Percentiles rank a stretch among this genome's conserved stretches.
These are phyloP conservation scores for Fusarium penzigii DNA, from an alignment of 2,329 filamentous ascomycete genomes.

Conservation along the genomic window DNA sequence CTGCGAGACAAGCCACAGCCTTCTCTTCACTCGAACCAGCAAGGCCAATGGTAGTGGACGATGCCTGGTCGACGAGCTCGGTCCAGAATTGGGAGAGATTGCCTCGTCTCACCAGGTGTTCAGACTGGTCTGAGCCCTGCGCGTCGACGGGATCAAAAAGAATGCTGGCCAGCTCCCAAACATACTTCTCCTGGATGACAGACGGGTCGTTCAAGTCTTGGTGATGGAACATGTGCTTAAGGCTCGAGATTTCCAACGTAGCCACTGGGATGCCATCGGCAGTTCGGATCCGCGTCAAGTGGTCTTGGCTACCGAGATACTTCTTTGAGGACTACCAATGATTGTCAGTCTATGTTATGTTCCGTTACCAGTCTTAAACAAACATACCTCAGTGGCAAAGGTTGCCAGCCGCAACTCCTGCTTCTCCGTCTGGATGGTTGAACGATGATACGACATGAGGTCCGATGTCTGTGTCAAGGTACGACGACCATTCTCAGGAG, in stretches of 20 bases:
- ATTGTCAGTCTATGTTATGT: conserved; percentile 10
- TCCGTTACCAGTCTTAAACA: no score
- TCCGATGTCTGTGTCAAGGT: conserved; percentile 27
- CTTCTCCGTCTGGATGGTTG: conserved; percentile 60
- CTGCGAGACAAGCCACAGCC: conserved; percentile 77
- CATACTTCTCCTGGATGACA: conserved; percentile 65
- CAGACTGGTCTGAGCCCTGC: conserved; percentile 41
- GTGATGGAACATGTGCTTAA: conserved; percentile 43
- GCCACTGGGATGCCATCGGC: conserved; percentile 63
- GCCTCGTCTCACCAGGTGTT: conserved; percentile 53
- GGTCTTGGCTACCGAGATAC: conserved; percentile 56
- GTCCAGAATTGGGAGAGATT: conserved; percentile 69
- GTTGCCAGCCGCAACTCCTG: conserved; percentile 67
- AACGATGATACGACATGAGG: conserved; percentile 36
- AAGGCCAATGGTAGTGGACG: conserved; percentile 55
- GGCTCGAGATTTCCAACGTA: conserved; percentile 40
- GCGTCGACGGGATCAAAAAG: conserved; percentile 72
- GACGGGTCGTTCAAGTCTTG: conserved; percentile 45
- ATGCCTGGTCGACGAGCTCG: conserved; percentile 62
- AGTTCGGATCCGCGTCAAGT: conserved; percentile 53
- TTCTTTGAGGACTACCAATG: conserved; percentile 53
- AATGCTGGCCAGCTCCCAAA: conserved; percentile 86
- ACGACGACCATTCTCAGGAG: conserved; percentile 42
- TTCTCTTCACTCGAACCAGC: conserved; percentile 75
- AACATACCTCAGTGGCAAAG: conserved; percentile 56